Evolutionary conservation across 2,329 filamentous ascomycete species (phyloP), one percentile per base, ranked within the genome.

Genomic region (Orbilia blumenaviensis): DNA sequence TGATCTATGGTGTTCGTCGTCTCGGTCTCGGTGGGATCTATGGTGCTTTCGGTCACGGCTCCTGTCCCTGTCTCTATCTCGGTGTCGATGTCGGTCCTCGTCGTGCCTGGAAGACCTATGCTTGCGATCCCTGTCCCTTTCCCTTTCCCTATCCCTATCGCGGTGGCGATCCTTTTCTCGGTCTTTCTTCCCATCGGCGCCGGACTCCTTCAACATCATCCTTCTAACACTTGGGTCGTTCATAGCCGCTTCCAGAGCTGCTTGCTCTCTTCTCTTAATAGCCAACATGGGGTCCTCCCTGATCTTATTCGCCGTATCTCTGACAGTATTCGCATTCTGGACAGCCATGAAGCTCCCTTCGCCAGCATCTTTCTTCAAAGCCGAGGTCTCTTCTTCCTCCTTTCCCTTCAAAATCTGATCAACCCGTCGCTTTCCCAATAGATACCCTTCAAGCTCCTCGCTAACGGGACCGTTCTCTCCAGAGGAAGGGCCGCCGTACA

Each of bases 361-460:
- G 0, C 86, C 86, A 3, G 90, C 87, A 34, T 89, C 86, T 83
- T 96, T 97, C 83, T 93, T 90, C 69, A 97, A 84, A 78, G 91
- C 91, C 8, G 58, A 42, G 2, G 73, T 77, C 41, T 77, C 73
- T 82, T 95, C 91, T 79, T 89, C 88, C 54, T 96, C 92, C 41
- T 90, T 90, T 56, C 91, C 92, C 82, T 95, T 92, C 46, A 93
- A 88, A 66, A 99, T 86, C 10, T 90, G 89, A 84, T 98, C 94
- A 82, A 99, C 94, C 72, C 94, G 88, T 72, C 95, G 88, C 85
- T 97, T 98, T 62, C 95, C 95, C 12, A 99, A 86, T 0, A 99
- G 84, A 82, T 96, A 99, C 2, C 92, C 93, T 81, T 99, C 95
- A 84, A 92, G 93, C 84, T 98, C 95, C 82, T 97, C 94, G 0